Evolutionary conservation across 1,139 yeast species (phyloP), one percentile per base, ranked within the genome.

Genomic region (Debaryomyces fabryi): DNA sequence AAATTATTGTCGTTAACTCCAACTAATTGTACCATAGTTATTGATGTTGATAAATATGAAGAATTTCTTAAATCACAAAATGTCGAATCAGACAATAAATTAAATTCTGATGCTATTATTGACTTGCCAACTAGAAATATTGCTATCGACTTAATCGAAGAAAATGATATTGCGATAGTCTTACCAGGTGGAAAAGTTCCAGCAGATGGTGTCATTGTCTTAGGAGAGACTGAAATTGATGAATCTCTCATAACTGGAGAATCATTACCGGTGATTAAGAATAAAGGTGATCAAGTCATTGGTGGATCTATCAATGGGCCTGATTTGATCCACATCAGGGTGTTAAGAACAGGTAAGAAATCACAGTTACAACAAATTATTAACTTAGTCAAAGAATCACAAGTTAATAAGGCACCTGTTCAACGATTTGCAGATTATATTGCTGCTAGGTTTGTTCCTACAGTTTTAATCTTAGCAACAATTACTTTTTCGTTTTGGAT

Each of bases 201-300:
- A 0, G 92, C 97, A 0, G 99, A 95, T 72, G 99, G 99, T 33
- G 62, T 76, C 7, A 82, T 95, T 20, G 68, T 86, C 2, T 76
- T 76, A 53, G 99, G 99, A 7, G 81, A 79, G 51, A 81, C 97
- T 0, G 96, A 88, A 59, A 78, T 90, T 23, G 93, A 92, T 60
- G 99, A 93, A 65, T 85, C 97, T 5, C 70, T 91, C 29, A 75
- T 93, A 49, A 92, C 99, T 0, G 99, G 99, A 42, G 99, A 93
- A 68, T 81, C 96, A 0, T 64, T 81, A 42, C 93, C 96, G 0
- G 84, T 91, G 0, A 67, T 72, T 38, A 93, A 92, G 59, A 59
- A 51, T 2, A 58, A 60, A 2, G 91, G 90, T 2, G 86, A 86
- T 44, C 52, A 58, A 2, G 88, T 93, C 1, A 83, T 89, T 60